Evolutionary conservation across 2,329 filamentous ascomycete species (phyloP).

Genomic region (Fusarium coicis): DNA sequence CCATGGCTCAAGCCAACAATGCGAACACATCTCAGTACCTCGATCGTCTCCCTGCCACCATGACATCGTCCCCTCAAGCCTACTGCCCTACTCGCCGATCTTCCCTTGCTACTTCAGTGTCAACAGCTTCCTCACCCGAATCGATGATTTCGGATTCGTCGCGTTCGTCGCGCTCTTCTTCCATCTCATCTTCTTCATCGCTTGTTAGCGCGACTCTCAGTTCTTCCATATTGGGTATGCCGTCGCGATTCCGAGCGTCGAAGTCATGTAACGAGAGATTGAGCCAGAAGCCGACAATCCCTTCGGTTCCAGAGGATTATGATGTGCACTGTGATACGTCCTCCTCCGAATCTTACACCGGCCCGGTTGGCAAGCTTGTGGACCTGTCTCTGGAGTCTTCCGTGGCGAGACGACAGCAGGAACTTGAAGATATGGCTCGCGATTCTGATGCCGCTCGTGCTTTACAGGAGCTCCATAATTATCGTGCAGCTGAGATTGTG

Average conservation of each 20-base stretch:
- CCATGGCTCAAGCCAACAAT: conserved; percentile 66
- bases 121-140: conserved; percentile 72
- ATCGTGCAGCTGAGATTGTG: conserved; percentile 54
- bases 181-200: conserved; percentile 71
- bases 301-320: conserved; percentile 68
- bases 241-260: conserved; percentile 71
- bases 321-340: conserved; percentile 62
- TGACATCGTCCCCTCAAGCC: conserved; percentile 63
- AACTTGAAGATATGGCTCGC: conserved; percentile 55
- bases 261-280: conserved; percentile 68
- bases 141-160: conserved; percentile 74
- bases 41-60: conserved; percentile 63
- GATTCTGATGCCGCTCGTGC: conserved; percentile 67
- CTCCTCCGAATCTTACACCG: conserved; percentile 68
- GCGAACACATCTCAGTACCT: conserved; percentile 59
- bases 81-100: conserved; percentile 65
- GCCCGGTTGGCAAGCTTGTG: conserved; percentile 62
- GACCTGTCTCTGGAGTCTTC: conserved; percentile 62
- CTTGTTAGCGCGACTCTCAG: conserved; percentile 69
- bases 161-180: conserved; percentile 71
- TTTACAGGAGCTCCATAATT: conserved; percentile 70
- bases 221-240: conserved; percentile 60
- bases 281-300: conserved; percentile 62
- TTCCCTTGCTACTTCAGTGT: conserved; percentile 71
- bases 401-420: conserved; percentile 57